These are phyloP conservation scores for Anastatica hierochuntica DNA, from an alignment of 345 rosid genomes.

Conservation along the genomic window DNA sequence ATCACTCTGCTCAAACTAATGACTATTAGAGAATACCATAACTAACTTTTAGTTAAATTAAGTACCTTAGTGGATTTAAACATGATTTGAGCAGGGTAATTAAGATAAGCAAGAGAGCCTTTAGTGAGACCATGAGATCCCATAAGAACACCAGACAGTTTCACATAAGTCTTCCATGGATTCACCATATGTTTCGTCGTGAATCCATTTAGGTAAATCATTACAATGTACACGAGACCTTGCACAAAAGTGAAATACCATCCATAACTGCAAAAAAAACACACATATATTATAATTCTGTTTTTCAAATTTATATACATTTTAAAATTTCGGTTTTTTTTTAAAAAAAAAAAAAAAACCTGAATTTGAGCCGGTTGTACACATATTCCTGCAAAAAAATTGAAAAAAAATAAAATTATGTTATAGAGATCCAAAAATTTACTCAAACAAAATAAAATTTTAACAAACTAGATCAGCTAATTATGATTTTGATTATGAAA, in stretches of 20 bases:
- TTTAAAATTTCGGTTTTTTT: not conserved
- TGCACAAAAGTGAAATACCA: conserved; percentile 90
- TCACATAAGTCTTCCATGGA: conserved; percentile 77
- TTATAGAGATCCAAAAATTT: not conserved
- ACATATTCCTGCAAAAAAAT: conserved; percentile 71
- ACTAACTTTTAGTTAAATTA: too few species aligned
- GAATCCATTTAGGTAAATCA: conserved; percentile 72
- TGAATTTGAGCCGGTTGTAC: conserved; percentile 84
- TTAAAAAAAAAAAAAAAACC: conserved; percentile 41
- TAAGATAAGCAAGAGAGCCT: conserved; percentile 77
- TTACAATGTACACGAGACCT: conserved; percentile 67
- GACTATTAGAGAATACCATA: too few species aligned
- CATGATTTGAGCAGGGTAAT: conserved; percentile 89
- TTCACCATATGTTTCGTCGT: conserved; percentile 76
- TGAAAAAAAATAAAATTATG: not conserved
- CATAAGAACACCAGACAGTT: conserved; percentile 74
- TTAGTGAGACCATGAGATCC: conserved; percentile 85
- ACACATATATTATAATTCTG: not conserved
- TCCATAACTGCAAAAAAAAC: conserved; percentile 50
- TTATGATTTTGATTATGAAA: not conserved
- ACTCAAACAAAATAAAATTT: not conserved
- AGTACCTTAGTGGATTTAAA: conserved; percentile 91
- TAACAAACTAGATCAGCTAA: too few species aligned
- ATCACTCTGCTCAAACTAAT: too few species aligned
- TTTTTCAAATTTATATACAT: not conserved